These are phyloP conservation scores for Plasmodium vivax DNA, from an alignment of 169 alveolate species.

Conservation along the genomic window DNA sequence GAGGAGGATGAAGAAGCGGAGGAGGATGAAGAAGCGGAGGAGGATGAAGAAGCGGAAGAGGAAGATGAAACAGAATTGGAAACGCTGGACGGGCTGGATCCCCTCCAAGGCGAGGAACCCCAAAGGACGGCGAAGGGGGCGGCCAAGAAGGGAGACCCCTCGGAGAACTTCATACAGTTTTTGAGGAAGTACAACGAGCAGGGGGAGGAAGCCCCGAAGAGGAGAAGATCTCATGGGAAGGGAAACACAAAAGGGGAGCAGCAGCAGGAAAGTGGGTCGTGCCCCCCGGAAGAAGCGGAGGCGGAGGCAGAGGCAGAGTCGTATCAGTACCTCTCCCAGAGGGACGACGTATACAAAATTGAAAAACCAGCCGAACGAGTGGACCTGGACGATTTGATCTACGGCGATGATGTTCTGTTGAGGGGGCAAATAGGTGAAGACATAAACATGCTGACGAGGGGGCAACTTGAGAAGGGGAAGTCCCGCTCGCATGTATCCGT, in stretches of 20 bases:
- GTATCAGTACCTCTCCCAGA: slow-evolving; percentile 12
- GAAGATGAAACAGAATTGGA: neutral
- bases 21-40: neutral
- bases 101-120: neutral
- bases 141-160: neutral
- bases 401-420: neutral
- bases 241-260: neutral
- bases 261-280: neutral
- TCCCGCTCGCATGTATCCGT: neutral
- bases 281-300: neutral
- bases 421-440: neutral
- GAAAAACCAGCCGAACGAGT: slow-evolving; percentile 11
- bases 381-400: slow-evolving; percentile 14
- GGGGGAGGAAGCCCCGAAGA: neutral
- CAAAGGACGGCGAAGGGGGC: neutral
- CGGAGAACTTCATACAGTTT: slow-evolving; percentile 23
- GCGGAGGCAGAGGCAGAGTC: neutral
- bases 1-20: neutral
- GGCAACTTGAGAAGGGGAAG: neutral
- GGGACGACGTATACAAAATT: slow-evolving; percentile 42
- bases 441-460: neutral
- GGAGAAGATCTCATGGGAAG: neutral
- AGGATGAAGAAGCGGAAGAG: too few relatives aligned
- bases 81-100: neutral
- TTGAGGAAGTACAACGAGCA: slow-evolving; percentile 18